phyloP scores from a whole-genome alignment of 2,329 filamentous ascomycete genomes.

The Trichophyton mentagrophytes region DNA sequence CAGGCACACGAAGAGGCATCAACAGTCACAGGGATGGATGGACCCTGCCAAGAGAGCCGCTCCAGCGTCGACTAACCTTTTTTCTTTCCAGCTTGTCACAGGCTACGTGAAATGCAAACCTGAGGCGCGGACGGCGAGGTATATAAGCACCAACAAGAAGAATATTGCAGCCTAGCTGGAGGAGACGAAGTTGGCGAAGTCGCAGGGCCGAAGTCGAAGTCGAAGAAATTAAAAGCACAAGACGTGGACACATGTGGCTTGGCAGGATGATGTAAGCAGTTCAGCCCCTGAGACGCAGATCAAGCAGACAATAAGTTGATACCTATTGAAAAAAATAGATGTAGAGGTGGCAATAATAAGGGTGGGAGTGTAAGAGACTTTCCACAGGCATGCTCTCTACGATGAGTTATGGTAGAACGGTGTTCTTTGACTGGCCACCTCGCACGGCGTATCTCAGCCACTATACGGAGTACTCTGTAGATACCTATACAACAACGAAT shows the following conservation, averaged over 20 bases:
- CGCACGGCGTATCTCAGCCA: too few species aligned
- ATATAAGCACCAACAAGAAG: not conserved
- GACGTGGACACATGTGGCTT: conserved; percentile 1
- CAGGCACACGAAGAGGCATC: conserved; percentile 1
- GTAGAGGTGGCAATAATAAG: too few species aligned
- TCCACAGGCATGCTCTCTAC: too few species aligned
- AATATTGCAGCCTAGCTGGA: not conserved
- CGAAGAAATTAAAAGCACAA: not conserved
- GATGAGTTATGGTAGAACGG: too few species aligned
- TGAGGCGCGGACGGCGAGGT: not conserved
- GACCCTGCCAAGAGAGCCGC: not conserved
- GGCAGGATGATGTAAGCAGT: not conserved
- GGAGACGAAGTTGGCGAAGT: not conserved
- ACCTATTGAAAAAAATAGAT: too few species aligned
- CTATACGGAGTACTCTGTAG: too few species aligned
- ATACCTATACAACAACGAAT: too few species aligned
- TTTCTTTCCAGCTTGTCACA: not conserved
- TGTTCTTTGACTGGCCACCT: too few species aligned
- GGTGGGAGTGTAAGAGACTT: too few species aligned
- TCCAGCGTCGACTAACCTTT: not conserved
- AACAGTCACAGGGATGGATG: not conserved
- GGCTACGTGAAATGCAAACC: not conserved
- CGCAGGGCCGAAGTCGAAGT: not conserved
- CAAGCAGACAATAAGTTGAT: not conserved
- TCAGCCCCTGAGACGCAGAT: not conserved